phyloP scores from a whole-genome alignment of 1,284 basidiomycete genomes.

The Malassezia globosa region DNA sequence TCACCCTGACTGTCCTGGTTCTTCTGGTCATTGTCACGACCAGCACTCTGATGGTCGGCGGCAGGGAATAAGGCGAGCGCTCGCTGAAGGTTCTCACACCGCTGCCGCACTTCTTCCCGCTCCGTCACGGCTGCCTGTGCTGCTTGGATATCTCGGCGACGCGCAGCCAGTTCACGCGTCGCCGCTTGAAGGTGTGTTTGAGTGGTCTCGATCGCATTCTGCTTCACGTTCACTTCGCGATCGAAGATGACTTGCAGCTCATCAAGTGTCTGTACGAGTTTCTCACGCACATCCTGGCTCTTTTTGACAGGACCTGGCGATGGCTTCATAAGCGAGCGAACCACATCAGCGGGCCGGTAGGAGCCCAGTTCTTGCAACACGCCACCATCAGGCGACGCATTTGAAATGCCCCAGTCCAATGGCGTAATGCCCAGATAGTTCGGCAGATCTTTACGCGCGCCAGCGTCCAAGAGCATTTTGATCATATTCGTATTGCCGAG shows the following conservation, averaged over 20 bases:
- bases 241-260: constrained; percentile 79
- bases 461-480: constrained; percentile 75
- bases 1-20: not conserved
- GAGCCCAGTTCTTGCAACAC: constrained; percentile 26
- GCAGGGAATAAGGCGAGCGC: constrained; percentile 41
- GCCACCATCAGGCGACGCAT: constrained; percentile 21
- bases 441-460: constrained; percentile 76
- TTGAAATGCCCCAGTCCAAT: constrained; percentile 62
- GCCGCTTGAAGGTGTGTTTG: constrained; percentile 76
- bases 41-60: constrained; percentile 26
- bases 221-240: constrained; percentile 71
- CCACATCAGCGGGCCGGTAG: constrained; percentile 55
- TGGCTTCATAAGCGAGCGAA: constrained; percentile 48
- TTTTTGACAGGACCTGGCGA: constrained; percentile 61
- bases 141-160: constrained; percentile 54
- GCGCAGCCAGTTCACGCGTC: constrained; percentile 76
- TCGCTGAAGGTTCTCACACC: constrained; percentile 25
- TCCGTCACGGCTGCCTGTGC: constrained; percentile 32
- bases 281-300: constrained; percentile 72
- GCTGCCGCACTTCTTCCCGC: constrained; percentile 31
- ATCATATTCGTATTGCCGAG: constrained; percentile 84
- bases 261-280: constrained; percentile 47
- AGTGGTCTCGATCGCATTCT: constrained; percentile 70
- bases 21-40: constrained; percentile 56
- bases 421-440: constrained; percentile 89